Evolutionary conservation across 139 green algal genomes (phyloP), one percentile per base, ranked within the genome.

Genomic region (Nannochloris sp.): DNA sequence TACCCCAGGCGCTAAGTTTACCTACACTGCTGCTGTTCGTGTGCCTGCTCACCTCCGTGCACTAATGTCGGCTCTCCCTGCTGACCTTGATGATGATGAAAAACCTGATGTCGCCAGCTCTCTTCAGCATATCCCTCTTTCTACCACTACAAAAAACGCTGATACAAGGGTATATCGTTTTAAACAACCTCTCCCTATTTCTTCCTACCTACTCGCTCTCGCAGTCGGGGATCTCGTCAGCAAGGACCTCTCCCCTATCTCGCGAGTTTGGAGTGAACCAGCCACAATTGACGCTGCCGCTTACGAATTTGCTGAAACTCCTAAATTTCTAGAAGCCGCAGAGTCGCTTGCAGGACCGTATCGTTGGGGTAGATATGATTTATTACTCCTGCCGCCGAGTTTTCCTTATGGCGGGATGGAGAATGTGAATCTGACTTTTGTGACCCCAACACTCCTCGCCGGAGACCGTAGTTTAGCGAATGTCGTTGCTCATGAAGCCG

Each of bases 401-500:
- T 96, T 97, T 71, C 89, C 89, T 0, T 95, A 91, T 58, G 85
- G 83, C 2, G 76, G 55, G 32, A 71, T 68, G 65, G 68, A 78
- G 58, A 97, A 97, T 70, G 86, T 89, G 4, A 90, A 77, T 70
- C 72, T 95, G 10, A 95, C 85, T 3, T 96, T 96, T 78, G 80
- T 94, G 4, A 96, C 90, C 0, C 92, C 92, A 48, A 97, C 92
- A 3, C 83, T 97, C 24, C 64, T 97, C 37, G 91, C 85, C 0
- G 92, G 90, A 0, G 92, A 97, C 83, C 64, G 83, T 10, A 72
- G 37, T 35, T 72, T 89, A 30, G 60, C 61, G 4, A 90, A 89
- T 48, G 89, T 96, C 15, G 81, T 97, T 6, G 88, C 87, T 2
- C 90, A 97, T 69, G 91, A 97, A 75, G 92, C 98, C 29, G 85